Evolutionary conservation across 257 asterid species (phyloP).

Genomic region (Thymus mandschuricus): DNA sequence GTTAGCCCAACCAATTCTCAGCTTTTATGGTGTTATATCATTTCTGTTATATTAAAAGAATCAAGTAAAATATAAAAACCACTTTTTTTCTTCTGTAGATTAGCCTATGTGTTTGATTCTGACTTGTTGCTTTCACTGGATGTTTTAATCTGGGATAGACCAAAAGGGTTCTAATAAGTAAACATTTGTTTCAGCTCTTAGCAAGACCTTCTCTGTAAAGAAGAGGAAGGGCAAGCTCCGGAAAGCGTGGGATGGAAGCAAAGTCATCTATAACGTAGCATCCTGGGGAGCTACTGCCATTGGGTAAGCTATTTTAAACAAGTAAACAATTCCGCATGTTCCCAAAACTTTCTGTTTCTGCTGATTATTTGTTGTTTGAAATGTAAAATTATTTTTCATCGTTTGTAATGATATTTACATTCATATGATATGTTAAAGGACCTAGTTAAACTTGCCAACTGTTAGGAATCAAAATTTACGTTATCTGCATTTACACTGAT

Average conservation of each 20-base stretch:
- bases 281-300: conserved; percentile 99
- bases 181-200: conserved; percentile 67
- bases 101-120: conserved; percentile 3
- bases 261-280: conserved; percentile 89
- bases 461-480: background rate
- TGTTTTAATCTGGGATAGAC: conserved; percentile 20
- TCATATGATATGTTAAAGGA: background rate
- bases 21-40: conserved; percentile 10
- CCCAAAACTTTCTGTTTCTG: conserved; percentile 6
- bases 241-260: conserved; percentile 99
- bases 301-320: conserved; percentile 64
- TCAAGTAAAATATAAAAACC: conserved; percentile 11
- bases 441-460: conserved; percentile 8
- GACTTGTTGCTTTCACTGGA: conserved; percentile 14
- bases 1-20: conserved; percentile 47
- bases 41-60: conserved; percentile 4
- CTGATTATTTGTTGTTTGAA: background rate
- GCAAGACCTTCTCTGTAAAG: conserved; percentile 89
- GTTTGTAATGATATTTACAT: background rate
- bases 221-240: conserved; percentile 90
- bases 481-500: background rate
- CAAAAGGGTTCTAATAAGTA: conserved; percentile 26
- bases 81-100: background rate
- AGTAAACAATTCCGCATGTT: conserved; percentile 24
- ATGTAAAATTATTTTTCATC: background rate